Evolutionary conservation across 2,329 filamentous ascomycete species (phyloP).

Genomic region (Teratosphaeria nubilosa): DNA sequence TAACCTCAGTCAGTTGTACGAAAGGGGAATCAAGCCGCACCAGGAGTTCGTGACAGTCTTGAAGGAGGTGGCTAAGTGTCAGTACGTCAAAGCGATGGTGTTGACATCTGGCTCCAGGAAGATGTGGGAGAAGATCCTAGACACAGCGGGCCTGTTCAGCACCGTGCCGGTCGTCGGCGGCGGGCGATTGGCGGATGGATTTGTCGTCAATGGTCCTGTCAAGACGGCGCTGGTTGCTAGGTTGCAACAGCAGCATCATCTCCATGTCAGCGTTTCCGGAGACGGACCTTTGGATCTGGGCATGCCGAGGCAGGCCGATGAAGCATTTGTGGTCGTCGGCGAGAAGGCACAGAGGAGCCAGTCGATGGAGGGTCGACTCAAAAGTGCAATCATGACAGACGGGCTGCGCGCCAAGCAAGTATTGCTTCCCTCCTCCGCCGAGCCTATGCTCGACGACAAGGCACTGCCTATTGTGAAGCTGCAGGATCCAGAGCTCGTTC

Average conservation of each 20-base stretch:
- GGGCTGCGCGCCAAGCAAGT: constrained; percentile 37
- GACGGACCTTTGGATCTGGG: constrained; percentile 48
- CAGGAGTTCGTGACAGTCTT: constrained; percentile 41
- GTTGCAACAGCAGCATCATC: constrained; percentile 26
- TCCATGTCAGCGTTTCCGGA: constrained; percentile 48
- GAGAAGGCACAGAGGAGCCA: constrained; percentile 37
- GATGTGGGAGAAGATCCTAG: constrained; percentile 48
- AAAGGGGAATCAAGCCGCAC: constrained; percentile 37
- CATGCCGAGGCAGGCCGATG: constrained; percentile 46
- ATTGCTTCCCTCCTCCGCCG: constrained; percentile 32
- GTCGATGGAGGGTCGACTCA: constrained; percentile 42
- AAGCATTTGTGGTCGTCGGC: constrained; percentile 48
- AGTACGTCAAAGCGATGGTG: constrained; percentile 39
- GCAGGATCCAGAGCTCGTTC: constrained; percentile 18
- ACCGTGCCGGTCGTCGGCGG: constrained; percentile 44
- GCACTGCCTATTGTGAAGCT: constrained; percentile 35
- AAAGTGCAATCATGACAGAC: constrained; percentile 30
- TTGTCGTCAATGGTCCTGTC: constrained; percentile 41
- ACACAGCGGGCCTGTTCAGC: constrained; percentile 31
- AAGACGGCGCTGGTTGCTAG: constrained; percentile 41
- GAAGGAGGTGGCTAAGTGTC: constrained; percentile 15
- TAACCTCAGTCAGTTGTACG: constrained; percentile 38
- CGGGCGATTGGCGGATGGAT: constrained; percentile 36
- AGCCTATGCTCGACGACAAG: constrained; percentile 33
- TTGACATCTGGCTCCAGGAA: constrained; percentile 45